phyloP scores from a whole-genome alignment of 2,329 filamentous ascomycete genomes.

The Colletotrichum sp. region DNA sequence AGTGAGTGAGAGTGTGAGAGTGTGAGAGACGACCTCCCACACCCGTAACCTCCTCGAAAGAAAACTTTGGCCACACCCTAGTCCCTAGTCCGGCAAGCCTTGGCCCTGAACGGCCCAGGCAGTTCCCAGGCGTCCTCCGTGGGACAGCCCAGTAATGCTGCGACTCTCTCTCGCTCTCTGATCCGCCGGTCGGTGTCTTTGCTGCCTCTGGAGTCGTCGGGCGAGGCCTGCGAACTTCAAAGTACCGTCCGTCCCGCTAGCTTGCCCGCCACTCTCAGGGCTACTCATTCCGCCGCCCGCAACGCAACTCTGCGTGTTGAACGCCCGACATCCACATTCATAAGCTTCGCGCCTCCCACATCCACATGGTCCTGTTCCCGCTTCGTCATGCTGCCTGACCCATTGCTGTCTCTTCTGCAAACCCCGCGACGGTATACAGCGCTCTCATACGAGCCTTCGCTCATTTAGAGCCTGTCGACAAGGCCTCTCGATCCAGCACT shows the following conservation, averaged over 20 bases:
- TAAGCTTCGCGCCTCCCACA: constrained; percentile 21
- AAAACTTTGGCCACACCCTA: constrained; percentile 13
- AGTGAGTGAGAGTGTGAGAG: background rate
- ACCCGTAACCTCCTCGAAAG: background rate
- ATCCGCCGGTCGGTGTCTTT: background rate
- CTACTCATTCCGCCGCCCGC: constrained; percentile 19
- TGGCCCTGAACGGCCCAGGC: background rate
- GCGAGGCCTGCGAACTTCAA: background rate
- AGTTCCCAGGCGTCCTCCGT: constrained; percentile 3
- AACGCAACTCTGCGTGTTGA: constrained; percentile 14
- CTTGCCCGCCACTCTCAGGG: constrained; percentile 18
- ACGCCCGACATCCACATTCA: constrained; percentile 13
- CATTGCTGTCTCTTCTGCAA: constrained; percentile 3
- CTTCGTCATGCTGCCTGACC: background rate
- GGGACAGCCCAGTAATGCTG: constrained; percentile 11
- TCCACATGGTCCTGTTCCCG: background rate
- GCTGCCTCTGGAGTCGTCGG: constrained; percentile 8
- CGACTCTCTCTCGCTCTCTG: background rate
- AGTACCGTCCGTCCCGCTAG: constrained; percentile 15
- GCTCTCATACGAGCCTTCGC: constrained; percentile 4
- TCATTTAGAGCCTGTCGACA: constrained; percentile 11
- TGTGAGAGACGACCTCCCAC: background rate
- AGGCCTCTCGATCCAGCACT: background rate
- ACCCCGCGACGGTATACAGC: constrained; percentile 3
- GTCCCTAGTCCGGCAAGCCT: constrained; percentile 6